Conservation (phyloP, 768 basidiomycete species). For the Phaeotremella skinneri region DNA sequence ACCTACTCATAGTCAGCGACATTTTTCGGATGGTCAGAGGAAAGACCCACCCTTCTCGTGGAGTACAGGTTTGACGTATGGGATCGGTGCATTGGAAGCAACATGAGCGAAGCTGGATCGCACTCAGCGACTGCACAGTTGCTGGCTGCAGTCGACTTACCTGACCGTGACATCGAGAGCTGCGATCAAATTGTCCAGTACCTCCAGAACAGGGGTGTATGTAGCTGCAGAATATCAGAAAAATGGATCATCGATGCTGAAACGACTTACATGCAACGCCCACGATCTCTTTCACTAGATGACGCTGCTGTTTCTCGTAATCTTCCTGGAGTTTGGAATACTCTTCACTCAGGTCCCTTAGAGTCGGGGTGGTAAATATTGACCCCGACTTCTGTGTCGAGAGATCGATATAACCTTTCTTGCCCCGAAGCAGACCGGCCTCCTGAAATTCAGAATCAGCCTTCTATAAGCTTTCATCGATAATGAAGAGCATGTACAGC, state of each 20-base stretch:
- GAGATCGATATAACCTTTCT: slow-evolving; percentile 75
- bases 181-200: slow-evolving; percentile 76
- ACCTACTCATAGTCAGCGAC: slow-evolving; percentile 55
- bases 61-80: slow-evolving; percentile 83
- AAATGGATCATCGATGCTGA: background rate
- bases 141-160: slow-evolving; percentile 53
- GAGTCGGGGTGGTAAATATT: slow-evolving; percentile 75
- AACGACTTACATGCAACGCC: slow-evolving; percentile 75
- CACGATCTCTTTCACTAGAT: slow-evolving; percentile 87
- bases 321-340: slow-evolving; percentile 65
- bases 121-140: slow-evolving; percentile 7
- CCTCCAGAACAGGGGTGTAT: slow-evolving; percentile 83
- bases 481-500: slow-evolving; percentile 59
- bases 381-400: slow-evolving; percentile 80
- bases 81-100: slow-evolving; percentile 76
- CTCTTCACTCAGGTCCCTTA: slow-evolving; percentile 71
- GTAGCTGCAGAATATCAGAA: slow-evolving; percentile 61
- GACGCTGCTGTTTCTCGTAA: slow-evolving; percentile 73
- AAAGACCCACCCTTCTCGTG: slow-evolving; percentile 64
- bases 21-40: background rate
- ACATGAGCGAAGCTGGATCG: slow-evolving; percentile 82
- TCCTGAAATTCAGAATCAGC: slow-evolving; percentile 59
- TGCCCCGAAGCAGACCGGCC: slow-evolving; percentile 64
- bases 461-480: background rate
- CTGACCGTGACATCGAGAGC: slow-evolving; percentile 88